Base-by-base conservation (phyloP, 371 early-diverging fungal species). In the Apophysomyces elegans region DNA sequence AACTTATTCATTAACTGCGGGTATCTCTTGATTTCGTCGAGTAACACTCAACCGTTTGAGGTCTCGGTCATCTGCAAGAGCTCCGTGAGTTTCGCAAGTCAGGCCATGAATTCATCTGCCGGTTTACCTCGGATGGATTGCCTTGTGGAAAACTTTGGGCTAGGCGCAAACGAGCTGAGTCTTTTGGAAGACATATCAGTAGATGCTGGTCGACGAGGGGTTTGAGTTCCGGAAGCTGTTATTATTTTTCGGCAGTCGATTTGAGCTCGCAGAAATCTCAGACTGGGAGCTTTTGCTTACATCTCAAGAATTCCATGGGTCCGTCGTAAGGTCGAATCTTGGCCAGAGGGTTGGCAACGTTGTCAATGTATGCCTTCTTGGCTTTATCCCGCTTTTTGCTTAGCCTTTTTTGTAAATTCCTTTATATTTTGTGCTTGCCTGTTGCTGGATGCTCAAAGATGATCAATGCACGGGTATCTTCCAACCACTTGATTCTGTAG, bases 401-500 rank as follows among this genome's bases (percentile, higher is more conserved):
- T 18, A 50, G 8, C 5, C 21, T 50, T 26, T 13, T 41, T 41
- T 41, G 11, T 13, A 41, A 41, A 11, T 26, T 5, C 35, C 16
- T 58, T 56, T 26, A 16, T n/a, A 16, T 43, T 43, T 62, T 11
- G 16, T 35, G 14, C 64, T 65, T 81, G 89, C 90, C 89, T 47
- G 88, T 85, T 21, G 86, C 80, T 13, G 87, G 80, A 56, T 86
- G 86, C 39, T 84, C 87, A 75, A 91, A 91, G 46, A 88, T 87
- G 37, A 87, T 88, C 56, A 91, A 75, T 11, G 90, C 91, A 46
- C 90, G 80, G 9, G 89, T 87, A 68, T 90, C 90, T 67, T 86
- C 84, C 58, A 91, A 73, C 91, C 91, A 91, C 68, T 90, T 91
- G 69, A 91, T 85, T 75, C 86, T 80, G 70, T 87, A 91, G 1